A percentile compares a stretch with the other conserved stretches of the same genome.
Evolutionary conservation across 1,139 yeast genomes (phyloP).

Genomic region (Wickerhamomyces sp.): DNA sequence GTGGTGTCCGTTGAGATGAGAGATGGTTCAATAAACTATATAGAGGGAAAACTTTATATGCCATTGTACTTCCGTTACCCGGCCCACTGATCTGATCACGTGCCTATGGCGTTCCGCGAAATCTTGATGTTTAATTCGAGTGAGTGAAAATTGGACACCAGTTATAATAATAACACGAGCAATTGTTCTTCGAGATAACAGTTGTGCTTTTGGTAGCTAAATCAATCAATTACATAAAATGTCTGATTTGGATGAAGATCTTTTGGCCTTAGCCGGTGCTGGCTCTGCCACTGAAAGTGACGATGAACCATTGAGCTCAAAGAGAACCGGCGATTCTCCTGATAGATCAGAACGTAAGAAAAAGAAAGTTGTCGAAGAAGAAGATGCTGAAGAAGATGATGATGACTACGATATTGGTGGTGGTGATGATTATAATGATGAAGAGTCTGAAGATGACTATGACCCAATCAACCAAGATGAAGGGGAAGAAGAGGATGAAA

Average conservation of each 20-base stretch:
- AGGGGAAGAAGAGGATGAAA: conserved; percentile 31
- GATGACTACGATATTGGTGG: conserved; percentile 23
- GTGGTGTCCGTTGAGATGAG: neutral
- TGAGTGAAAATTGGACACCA: too few relatives aligned
- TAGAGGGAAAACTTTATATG: neutral
- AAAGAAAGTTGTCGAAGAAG: conserved; percentile 20
- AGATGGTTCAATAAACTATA: too few relatives aligned
- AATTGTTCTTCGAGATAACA: too few relatives aligned
- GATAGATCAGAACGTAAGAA: conserved; percentile 19
- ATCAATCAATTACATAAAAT: conserved; percentile 3
- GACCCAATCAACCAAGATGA: conserved; percentile 30
- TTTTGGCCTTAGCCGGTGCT: conserved; percentile 81
- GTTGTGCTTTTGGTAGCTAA: too few relatives aligned
- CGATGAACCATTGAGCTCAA: conserved; percentile 23
- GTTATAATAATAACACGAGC: too few relatives aligned
- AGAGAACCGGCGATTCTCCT: conserved; percentile 13
- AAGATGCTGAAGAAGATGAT: conserved; percentile 31
- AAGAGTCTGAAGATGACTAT: conserved; percentile 27
- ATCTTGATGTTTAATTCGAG: too few relatives aligned
- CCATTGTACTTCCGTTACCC: neutral
- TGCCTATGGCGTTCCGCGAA: neutral
- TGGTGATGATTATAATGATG: conserved; percentile 20
- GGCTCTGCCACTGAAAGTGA: conserved; percentile 26
- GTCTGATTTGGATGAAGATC: conserved; percentile 77
- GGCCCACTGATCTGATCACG: neutral